Evolutionary conservation across 495 filamentous ascomycete genomes (phyloP).

Genomic region (Annulohypoxylon nitens): DNA sequence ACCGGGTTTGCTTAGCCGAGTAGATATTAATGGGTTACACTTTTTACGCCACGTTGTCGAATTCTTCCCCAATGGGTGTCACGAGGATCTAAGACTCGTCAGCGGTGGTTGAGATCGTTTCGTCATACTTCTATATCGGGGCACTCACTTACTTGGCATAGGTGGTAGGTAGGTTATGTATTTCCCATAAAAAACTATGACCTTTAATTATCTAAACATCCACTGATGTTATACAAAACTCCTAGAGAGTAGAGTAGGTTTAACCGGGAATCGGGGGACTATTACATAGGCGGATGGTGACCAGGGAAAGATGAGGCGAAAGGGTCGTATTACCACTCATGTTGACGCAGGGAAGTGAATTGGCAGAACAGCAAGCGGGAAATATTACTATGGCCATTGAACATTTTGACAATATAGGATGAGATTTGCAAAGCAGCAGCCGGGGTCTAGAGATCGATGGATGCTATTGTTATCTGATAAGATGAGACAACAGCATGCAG

Average conservation of each 20-base stretch:
- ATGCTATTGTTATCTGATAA: constrained; percentile 6
- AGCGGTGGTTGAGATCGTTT: constrained; percentile 26
- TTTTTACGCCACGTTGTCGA: constrained; percentile 15
- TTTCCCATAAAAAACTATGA: background rate
- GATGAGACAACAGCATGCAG: constrained; percentile 1
- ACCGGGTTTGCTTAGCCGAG: constrained; percentile 3
- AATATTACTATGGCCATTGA: background rate
- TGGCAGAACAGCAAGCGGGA: background rate
- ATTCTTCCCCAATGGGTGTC: constrained; percentile 9
- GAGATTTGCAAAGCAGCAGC: constrained; percentile 31
- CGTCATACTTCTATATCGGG: constrained; percentile 5
- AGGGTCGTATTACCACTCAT: background rate
- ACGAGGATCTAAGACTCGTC: constrained; percentile 35
- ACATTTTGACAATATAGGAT: background rate
- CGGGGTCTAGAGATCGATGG: constrained; percentile 27
- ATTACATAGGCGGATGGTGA: background rate
- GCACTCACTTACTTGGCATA: background rate
- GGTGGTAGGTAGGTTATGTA: background rate
- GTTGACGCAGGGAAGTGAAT: background rate
- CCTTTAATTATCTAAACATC: background rate
- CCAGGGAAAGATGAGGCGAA: background rate
- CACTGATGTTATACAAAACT: background rate
- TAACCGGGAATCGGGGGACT: background rate
- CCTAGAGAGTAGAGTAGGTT: constrained; percentile 12
- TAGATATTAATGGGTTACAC: constrained; percentile 9